Percentiles rank a stretch among this genome's conserved stretches.
Evolutionary conservation across 345 rosid genomes (phyloP).

Genomic region (Camelina hispida): DNA sequence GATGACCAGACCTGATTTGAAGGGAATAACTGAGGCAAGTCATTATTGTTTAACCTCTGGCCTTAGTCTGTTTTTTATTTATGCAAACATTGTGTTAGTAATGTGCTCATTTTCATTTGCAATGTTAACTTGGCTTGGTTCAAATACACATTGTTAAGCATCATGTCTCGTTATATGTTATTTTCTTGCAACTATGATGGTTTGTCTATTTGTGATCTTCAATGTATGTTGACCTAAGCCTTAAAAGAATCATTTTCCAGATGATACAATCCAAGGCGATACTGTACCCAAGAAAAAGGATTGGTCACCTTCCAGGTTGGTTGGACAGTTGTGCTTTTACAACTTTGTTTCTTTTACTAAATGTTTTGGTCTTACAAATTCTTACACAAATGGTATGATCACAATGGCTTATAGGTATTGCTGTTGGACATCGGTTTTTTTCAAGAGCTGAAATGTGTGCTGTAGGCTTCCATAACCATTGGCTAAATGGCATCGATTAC

Average conservation of each 20-base stretch:
- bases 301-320: conserved; percentile 84
- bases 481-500: conserved; percentile 93
- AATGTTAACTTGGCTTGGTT: neutral
- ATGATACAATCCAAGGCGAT: conserved; percentile 53
- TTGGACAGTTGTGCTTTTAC: conserved; percentile 25
- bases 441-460: conserved; percentile 96
- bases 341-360: neutral
- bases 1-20: conserved; percentile 79
- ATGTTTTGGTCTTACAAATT: neutral
- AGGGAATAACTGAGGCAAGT: conserved; percentile 81
- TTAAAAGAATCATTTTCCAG: conserved; percentile 46
- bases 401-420: conserved; percentile 61
- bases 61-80: neutral
- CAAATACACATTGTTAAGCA: neutral
- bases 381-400: neutral
- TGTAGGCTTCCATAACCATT: conserved; percentile 86
- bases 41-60: neutral
- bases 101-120: neutral
- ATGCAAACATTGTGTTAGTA: neutral
- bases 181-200: neutral
- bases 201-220: neutral
- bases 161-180: neutral
- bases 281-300: conserved; percentile 61
- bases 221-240: neutral
- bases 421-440: conserved; percentile 85